These are phyloP conservation scores for Aspergillus jensenii DNA, from an alignment of 2,329 filamentous ascomycete genomes.

Conservation along the genomic window DNA sequence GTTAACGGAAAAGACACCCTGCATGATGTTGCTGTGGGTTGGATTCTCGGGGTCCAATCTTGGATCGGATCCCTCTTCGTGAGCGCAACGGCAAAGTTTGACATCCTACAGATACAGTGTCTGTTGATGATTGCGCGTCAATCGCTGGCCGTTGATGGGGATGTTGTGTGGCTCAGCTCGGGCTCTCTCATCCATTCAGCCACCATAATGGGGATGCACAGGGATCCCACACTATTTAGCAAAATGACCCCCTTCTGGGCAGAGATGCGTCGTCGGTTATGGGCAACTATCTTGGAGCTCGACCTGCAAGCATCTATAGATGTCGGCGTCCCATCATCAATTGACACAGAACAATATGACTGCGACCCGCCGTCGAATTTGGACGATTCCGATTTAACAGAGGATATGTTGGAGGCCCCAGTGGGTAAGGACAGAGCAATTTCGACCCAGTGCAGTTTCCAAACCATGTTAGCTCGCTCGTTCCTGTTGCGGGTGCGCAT, in stretches of 20 bases:
- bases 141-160: slow-evolving; percentile 29
- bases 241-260: slow-evolving; percentile 40
- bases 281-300: slow-evolving; percentile 46
- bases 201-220: slow-evolving; percentile 45
- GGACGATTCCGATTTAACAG: slow-evolving; percentile 35
- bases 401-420: slow-evolving; percentile 27
- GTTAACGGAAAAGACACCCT: slow-evolving; percentile 37
- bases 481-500: slow-evolving; percentile 31
- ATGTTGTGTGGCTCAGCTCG: slow-evolving; percentile 37
- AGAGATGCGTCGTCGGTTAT: slow-evolving; percentile 47
- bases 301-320: slow-evolving; percentile 40
- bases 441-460: slow-evolving; percentile 29
- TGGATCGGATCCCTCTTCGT: slow-evolving; percentile 34
- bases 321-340: slow-evolving; percentile 33
- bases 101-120: slow-evolving; percentile 34
- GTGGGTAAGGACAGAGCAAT: slow-evolving; percentile 14
- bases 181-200: slow-evolving; percentile 43
- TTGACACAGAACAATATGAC: slow-evolving; percentile 38
- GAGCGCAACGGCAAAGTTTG: slow-evolving; percentile 30
- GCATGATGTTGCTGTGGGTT: slow-evolving; percentile 48
- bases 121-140: slow-evolving; percentile 36
- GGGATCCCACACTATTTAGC: slow-evolving; percentile 35
- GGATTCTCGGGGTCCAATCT: slow-evolving; percentile 36
- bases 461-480: slow-evolving; percentile 28
- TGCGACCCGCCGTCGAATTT: slow-evolving; percentile 39